These are phyloP conservation scores for Rhizopogon vesiculosus DNA, from an alignment of 768 basidiomycete genomes.

Conservation along the genomic window DNA sequence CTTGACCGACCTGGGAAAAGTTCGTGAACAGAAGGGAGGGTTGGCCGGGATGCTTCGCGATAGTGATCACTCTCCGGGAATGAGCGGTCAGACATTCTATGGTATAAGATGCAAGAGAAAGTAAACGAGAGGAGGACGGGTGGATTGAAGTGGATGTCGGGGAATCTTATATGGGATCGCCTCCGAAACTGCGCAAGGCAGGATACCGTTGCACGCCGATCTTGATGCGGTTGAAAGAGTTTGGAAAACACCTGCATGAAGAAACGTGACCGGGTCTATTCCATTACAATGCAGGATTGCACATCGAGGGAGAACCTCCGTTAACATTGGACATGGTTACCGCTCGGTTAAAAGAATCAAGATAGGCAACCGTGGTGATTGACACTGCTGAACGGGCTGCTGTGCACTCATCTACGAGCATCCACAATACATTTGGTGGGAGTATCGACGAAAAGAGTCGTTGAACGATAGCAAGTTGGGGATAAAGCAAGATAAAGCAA, in stretches of 20 bases:
- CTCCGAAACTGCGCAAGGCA: not conserved
- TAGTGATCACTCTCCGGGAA: conserved; percentile 18
- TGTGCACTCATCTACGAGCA: conserved; percentile 28
- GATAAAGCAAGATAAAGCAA: conserved; percentile 9
- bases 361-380: conserved; percentile 26
- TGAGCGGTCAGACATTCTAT: conserved; percentile 25
- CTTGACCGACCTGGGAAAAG: conserved; percentile 52
- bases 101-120: conserved; percentile 17
- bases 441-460: conserved; percentile 7
- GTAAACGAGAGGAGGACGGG: conserved; percentile 6
- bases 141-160: conserved; percentile 2
- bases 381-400: conserved; percentile 22
- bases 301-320: conserved; percentile 8
- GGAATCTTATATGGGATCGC: conserved; percentile 4
- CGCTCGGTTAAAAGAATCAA: conserved; percentile 19
- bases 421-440: conserved; percentile 12
- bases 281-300: conserved; percentile 17
- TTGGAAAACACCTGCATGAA: conserved; percentile 20
- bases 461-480: conserved; percentile 10
- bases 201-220: conserved; percentile 19
- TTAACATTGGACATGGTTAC: conserved; percentile 22
- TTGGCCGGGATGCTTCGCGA: conserved; percentile 40
- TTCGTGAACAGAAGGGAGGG: conserved; percentile 68
- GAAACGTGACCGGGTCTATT: conserved; percentile 18
- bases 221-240: conserved; percentile 15